These are phyloP conservation scores for Barnettozyma hawaiiensis DNA, from an alignment of 1,139 yeast species.

Conservation along the genomic window DNA sequence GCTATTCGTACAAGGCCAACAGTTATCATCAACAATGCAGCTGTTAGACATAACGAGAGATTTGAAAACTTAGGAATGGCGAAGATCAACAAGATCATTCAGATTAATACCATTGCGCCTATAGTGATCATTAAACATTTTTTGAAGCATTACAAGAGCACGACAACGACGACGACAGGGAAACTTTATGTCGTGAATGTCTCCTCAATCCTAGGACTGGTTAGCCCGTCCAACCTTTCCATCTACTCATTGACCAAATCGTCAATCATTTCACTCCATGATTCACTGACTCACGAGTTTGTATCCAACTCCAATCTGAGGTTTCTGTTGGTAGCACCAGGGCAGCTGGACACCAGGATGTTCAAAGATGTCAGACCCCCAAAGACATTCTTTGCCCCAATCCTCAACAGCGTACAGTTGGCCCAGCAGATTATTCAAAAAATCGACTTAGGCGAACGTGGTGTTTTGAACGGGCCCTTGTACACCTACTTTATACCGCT, in stretches of 20 bases:
- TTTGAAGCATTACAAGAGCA: conserved; percentile 28
- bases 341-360: conserved; percentile 61
- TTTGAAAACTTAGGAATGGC: conserved; percentile 34
- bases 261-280: conserved; percentile 53
- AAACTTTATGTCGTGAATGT: conserved; percentile 54
- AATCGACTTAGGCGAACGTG: conserved; percentile 44
- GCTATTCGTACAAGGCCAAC: conserved; percentile 37
- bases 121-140: conserved; percentile 43
- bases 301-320: conserved; percentile 30
- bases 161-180: too few relatives aligned
- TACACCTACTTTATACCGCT: conserved; percentile 56
- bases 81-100: conserved; percentile 37
- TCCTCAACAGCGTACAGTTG: conserved; percentile 39
- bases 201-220: conserved; percentile 63
- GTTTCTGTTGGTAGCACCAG: conserved; percentile 53
- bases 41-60: conserved; percentile 47
- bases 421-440: conserved; percentile 40
- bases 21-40: conserved; percentile 71
- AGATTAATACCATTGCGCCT: conserved; percentile 55
- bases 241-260: conserved; percentile 65
- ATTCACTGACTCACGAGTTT: conserved; percentile 50
- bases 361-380: conserved; percentile 57
- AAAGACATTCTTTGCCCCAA: conserved; percentile 59
- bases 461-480: conserved; percentile 50
- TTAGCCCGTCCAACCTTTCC: conserved; percentile 66